Percentiles rank a stretch among this genome's conserved stretches.
phyloP scores from a whole-genome alignment of 1,139 yeast species.

The Magnusiomyces fungicola region DNA sequence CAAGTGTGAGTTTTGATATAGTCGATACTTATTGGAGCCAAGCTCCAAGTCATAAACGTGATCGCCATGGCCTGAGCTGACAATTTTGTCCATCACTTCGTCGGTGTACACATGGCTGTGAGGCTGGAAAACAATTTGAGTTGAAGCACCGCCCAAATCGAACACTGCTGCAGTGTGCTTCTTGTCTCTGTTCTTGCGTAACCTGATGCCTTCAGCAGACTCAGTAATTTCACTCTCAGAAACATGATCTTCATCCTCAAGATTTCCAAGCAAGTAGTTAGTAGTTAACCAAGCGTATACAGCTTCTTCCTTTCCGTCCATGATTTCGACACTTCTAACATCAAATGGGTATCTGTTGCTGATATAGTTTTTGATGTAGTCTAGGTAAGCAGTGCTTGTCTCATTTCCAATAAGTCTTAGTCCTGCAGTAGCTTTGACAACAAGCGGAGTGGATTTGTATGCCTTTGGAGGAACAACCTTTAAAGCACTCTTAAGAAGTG shows the following conservation, averaged over 20 bases:
- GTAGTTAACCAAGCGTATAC: slow-evolving; percentile 99
- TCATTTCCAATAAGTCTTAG: slow-evolving; percentile 76
- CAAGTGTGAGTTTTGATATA: slow-evolving; percentile 90
- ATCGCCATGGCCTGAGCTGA: slow-evolving; percentile 53
- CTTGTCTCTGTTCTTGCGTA: slow-evolving; percentile 28
- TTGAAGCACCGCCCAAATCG: slow-evolving; percentile 97
- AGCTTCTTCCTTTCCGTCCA: slow-evolving; percentile 97
- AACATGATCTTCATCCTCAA: slow-evolving; percentile 52
- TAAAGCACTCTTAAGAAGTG: slow-evolving; percentile 66
- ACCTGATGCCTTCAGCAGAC: background rate
- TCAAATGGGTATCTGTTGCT: slow-evolving; percentile 83
- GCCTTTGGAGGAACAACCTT: slow-evolving; percentile 63
- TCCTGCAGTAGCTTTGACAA: slow-evolving; percentile 98
- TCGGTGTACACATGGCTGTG: slow-evolving; percentile 17
- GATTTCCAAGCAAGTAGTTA: slow-evolving; percentile 84
- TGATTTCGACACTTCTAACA: slow-evolving; percentile 68
- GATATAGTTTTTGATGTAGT: slow-evolving; percentile 39
- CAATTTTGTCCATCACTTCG: background rate
- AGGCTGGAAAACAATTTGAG: slow-evolving; percentile 97
- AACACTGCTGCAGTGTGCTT: slow-evolving; percentile 90
- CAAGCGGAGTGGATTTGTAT: slow-evolving; percentile 81
- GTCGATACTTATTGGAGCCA: slow-evolving; percentile 72
- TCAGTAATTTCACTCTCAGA: slow-evolving; percentile 7
- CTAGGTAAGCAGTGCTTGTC: slow-evolving; percentile 39
- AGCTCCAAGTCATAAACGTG: slow-evolving; percentile 75